These are phyloP conservation scores for Ramaria rubella DNA, from an alignment of 768 basidiomycete genomes.

Conservation along the genomic window DNA sequence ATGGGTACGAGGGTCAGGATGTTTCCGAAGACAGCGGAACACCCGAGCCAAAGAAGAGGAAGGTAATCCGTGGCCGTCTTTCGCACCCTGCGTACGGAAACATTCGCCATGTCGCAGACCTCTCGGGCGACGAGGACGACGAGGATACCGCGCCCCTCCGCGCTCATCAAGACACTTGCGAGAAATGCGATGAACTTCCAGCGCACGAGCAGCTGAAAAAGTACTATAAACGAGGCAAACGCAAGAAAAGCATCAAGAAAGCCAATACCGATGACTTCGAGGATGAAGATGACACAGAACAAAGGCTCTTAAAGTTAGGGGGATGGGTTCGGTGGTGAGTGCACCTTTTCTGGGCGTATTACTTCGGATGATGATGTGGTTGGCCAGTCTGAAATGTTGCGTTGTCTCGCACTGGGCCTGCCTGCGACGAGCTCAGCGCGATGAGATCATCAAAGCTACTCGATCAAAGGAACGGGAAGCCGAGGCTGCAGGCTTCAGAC, in stretches of 20 bases:
- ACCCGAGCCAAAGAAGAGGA: constrained; percentile 17
- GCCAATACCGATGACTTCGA: constrained; percentile 44
- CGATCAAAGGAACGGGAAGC: constrained; percentile 28
- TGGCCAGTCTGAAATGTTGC: constrained; percentile 63
- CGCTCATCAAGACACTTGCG: constrained; percentile 59
- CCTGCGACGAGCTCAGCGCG: constrained; percentile 54
- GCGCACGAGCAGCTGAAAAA: constrained; percentile 44
- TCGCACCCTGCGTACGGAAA: constrained; percentile 45
- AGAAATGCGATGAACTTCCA: constrained; percentile 60
- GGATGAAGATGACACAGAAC: constrained; percentile 47
- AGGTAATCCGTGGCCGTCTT: constrained; percentile 24
- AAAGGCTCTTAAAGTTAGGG: constrained; percentile 46
- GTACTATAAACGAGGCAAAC: constrained; percentile 31
- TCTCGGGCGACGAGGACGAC: constrained; percentile 38
- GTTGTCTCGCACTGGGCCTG: constrained; percentile 75
- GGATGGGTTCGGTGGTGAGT: constrained; percentile 83
- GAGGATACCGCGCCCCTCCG: constrained; percentile 37
- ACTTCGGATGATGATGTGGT: constrained; percentile 5
- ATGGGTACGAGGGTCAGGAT: constrained; percentile 21
- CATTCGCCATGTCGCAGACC: constrained; percentile 37
- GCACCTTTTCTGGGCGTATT: not conserved
- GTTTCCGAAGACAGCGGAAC: constrained; percentile 5
- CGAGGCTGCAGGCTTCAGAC: constrained; percentile 20
- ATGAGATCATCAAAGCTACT: constrained; percentile 66
- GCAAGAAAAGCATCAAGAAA: constrained; percentile 30